Evolutionary conservation across 305 asterid genomes (phyloP).

Genomic region (Stenogyne calaminthoides): DNA sequence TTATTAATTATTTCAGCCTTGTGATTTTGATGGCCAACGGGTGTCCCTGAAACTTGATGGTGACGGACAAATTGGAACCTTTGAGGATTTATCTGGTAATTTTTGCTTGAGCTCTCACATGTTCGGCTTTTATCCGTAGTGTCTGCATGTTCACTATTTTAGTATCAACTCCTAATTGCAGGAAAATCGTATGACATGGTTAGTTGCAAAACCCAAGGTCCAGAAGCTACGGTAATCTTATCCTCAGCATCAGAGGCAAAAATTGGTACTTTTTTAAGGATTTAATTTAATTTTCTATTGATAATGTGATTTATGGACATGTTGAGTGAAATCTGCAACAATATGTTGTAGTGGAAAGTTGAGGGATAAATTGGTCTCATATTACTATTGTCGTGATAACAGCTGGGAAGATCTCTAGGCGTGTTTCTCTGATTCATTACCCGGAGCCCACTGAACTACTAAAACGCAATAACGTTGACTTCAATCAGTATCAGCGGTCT

Average conservation of each 20-base stretch:
- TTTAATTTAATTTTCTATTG: background rate
- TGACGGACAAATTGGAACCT: slow-evolving; percentile 51
- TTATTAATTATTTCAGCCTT: slow-evolving; percentile 25
- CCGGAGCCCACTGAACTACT: slow-evolving; percentile 66
- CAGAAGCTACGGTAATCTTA: slow-evolving; percentile 53
- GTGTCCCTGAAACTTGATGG: slow-evolving; percentile 43
- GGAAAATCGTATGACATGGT: slow-evolving; percentile 73
- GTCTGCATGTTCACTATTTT: background rate
- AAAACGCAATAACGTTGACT: slow-evolving; percentile 33
- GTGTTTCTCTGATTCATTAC: slow-evolving; percentile 63
- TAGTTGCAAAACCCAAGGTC: slow-evolving; percentile 50
- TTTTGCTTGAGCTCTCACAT: slow-evolving; percentile 12
- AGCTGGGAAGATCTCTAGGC: slow-evolving; percentile 75
- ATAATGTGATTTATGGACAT: background rate
- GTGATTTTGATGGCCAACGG: slow-evolving; percentile 19
- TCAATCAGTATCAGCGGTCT: slow-evolving; percentile 44
- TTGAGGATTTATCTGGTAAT: slow-evolving; percentile 55
- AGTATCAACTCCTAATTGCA: slow-evolving; percentile 29
- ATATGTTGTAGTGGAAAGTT: background rate
- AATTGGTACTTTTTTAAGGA: background rate
- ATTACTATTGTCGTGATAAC: slow-evolving; percentile 26
- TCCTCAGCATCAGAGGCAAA: slow-evolving; percentile 31
- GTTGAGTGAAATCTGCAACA: slow-evolving; percentile 7
- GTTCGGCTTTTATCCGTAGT: slow-evolving; percentile 10
- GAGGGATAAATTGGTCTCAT: background rate